Evolutionary conservation across 2,329 filamentous ascomycete species (phyloP).

Genomic region (Phyllosticta ampelicida): DNA sequence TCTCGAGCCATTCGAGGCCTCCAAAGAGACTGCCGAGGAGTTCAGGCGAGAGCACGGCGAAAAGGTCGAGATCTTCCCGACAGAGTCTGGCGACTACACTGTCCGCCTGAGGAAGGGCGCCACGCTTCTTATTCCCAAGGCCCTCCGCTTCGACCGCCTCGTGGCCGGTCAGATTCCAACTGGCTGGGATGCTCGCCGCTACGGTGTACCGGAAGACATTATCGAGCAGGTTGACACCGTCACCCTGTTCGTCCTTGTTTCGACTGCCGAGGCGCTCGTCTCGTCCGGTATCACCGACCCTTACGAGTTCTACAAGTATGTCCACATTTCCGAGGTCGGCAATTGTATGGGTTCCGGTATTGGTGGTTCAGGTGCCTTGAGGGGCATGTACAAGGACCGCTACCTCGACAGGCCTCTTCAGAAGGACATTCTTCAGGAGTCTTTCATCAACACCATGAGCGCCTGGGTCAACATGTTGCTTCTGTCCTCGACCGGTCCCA

Average conservation of each 20-base stretch:
- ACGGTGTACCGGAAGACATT: constrained; percentile 95
- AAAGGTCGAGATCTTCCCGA: constrained; percentile 95
- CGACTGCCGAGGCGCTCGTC: constrained; percentile 81
- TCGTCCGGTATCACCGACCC: constrained; percentile 94
- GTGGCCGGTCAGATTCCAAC: constrained; percentile 95
- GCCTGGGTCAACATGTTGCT: constrained; percentile 99
- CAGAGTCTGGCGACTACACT: constrained; percentile 89
- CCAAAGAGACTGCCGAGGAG: constrained; percentile 93
- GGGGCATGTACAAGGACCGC: constrained; percentile 97
- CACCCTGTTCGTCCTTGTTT: constrained; percentile 88
- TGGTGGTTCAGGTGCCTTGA: constrained; percentile 82
- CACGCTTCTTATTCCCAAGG: constrained; percentile 90
- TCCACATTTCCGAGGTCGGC: constrained; percentile 93
- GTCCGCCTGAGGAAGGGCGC: constrained; percentile 94
- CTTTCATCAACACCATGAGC: constrained; percentile 99
- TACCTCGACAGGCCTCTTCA: constrained; percentile 95
- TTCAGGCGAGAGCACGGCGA: constrained; percentile 96
- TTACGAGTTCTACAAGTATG: constrained; percentile 99
- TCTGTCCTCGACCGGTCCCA: constrained; percentile 90
- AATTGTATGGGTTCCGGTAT: constrained; percentile 99
- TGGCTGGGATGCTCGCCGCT: constrained; percentile 92
- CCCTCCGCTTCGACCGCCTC: constrained; percentile 89
- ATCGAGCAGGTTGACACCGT: constrained; percentile 96
- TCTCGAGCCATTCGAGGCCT: constrained; percentile 90
- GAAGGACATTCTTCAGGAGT: constrained; percentile 98